Conservation (phyloP, 192 early-diverging fungal genomes). For the Entophlyctis helioformis region DNA sequence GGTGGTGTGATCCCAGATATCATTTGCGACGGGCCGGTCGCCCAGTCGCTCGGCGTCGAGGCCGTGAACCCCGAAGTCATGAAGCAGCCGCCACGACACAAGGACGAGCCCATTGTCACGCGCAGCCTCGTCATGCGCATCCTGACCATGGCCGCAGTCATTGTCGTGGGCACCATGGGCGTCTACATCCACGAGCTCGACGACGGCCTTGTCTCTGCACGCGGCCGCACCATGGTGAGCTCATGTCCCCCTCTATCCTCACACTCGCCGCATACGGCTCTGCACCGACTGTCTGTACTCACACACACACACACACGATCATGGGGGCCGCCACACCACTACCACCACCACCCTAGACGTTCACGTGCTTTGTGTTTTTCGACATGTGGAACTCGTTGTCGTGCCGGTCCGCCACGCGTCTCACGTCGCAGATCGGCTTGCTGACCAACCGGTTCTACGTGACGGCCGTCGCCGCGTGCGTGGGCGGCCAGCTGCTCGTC, state of each 20-base stretch:
- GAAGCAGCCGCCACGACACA: slow-evolving; percentile 68
- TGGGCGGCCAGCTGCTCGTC: slow-evolving; percentile 77
- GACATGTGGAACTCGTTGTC: slow-evolving; percentile 92
- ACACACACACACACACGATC: background rate
- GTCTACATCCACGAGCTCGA: slow-evolving; percentile 69
- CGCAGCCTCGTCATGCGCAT: slow-evolving; percentile 58
- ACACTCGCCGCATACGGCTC: too few species aligned
- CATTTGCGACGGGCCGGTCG: slow-evolving; percentile 95
- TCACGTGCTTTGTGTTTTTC: slow-evolving; percentile 92
- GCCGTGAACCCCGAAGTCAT: slow-evolving; percentile 84
- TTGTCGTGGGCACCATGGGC: slow-evolving; percentile 77
- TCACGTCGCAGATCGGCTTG: slow-evolving; percentile 68
- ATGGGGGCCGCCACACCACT: too few species aligned
- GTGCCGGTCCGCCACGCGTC: slow-evolving; percentile 77
- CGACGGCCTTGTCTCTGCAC: slow-evolving; percentile 53
- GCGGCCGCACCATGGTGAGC: slow-evolving; percentile 84
- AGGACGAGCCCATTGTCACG: slow-evolving; percentile 72
- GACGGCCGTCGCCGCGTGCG: slow-evolving; percentile 62
- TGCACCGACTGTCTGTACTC: background rate
- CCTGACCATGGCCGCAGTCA: slow-evolving; percentile 61
- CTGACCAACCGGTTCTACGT: slow-evolving; percentile 86
- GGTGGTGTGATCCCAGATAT: slow-evolving; percentile 53
- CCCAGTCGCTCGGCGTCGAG: slow-evolving; percentile 94
- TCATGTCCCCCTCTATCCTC: too few species aligned
- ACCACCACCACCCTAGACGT: too few species aligned